These are phyloP conservation scores for Xylariaceae sp. DNA, from an alignment of 2,329 filamentous ascomycete species.

Conservation along the genomic window DNA sequence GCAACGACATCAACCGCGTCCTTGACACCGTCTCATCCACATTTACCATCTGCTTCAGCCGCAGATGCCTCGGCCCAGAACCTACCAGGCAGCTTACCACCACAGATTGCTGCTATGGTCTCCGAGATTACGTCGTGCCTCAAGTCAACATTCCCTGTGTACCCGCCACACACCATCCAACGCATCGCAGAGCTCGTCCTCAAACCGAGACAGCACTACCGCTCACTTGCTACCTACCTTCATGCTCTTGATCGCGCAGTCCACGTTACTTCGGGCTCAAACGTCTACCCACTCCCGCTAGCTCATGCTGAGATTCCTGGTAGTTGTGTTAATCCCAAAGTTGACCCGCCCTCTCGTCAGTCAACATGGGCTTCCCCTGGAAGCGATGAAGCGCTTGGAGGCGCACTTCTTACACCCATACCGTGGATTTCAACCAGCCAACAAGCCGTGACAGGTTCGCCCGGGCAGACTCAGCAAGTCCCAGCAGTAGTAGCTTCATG, in stretches of 20 bases:
- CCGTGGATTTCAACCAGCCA: conserved; percentile 63
- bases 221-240: conserved; percentile 75
- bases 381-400: conserved; percentile 83
- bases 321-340: conserved; percentile 55
- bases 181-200: conserved; percentile 83
- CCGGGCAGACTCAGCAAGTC: conserved; percentile 20
- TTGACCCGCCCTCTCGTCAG: conserved; percentile 40
- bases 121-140: conserved; percentile 57
- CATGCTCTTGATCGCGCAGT: conserved; percentile 87
- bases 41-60: conserved; percentile 33
- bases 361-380: conserved; percentile 50
- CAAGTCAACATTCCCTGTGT: conserved; percentile 58
- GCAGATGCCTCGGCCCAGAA: conserved; percentile 22
- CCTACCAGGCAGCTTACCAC: conserved; percentile 50
- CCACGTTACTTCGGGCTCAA: conserved; percentile 76
- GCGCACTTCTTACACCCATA: conserved; percentile 87
- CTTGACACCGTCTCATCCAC: conserved; percentile 21
- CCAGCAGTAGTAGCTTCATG: conserved; percentile 26
- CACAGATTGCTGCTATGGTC: conserved; percentile 58
- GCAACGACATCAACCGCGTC: background rate
- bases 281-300: conserved; percentile 76
- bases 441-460: conserved; percentile 20
- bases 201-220: conserved; percentile 71
- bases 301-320: conserved; percentile 54
- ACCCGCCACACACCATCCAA: conserved; percentile 89